Percentiles rank a stretch among this genome's conserved stretches.
phyloP scores from a whole-genome alignment of 2,329 filamentous ascomycete genomes.

The Fusarium sp. region DNA sequence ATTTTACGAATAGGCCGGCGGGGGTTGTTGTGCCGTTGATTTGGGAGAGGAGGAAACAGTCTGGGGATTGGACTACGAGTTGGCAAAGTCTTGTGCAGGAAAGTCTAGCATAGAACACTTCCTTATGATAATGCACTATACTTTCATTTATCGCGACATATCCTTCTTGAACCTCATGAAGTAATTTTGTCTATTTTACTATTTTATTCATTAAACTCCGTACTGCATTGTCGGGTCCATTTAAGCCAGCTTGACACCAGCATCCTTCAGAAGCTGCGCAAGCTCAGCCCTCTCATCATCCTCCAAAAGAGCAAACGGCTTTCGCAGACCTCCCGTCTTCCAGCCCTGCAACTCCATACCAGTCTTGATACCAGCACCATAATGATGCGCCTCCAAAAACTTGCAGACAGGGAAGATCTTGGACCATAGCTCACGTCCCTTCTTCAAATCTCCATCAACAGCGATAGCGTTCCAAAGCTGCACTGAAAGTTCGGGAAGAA shows the following conservation, averaged over 20 bases:
- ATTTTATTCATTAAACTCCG: conserved; percentile 2
- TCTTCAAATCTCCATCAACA: conserved; percentile 51
- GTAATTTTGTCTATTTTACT: conserved; percentile 1
- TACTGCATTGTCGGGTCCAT: neutral
- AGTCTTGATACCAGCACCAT: conserved; percentile 59
- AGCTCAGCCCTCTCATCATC: conserved; percentile 48
- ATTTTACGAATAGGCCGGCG: conserved; percentile 42
- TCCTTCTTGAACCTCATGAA: neutral
- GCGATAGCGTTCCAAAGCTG: conserved; percentile 57
- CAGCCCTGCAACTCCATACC: conserved; percentile 58
- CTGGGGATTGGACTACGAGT: conserved; percentile 45
- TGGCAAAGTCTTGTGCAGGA: conserved; percentile 41
- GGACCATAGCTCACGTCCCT: conserved; percentile 57
- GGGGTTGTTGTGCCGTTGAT: conserved; percentile 42
- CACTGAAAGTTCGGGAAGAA: conserved; percentile 59
- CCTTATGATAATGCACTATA: too few species aligned
- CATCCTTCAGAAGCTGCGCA: conserved; percentile 49
- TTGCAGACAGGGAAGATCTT: conserved; percentile 62
- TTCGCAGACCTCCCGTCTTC: conserved; percentile 58
- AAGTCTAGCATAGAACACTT: conserved; percentile 5
- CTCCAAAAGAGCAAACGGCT: conserved; percentile 55
- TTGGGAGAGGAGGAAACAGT: conserved; percentile 42
- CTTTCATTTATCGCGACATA: too few species aligned
- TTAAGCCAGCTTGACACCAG: conserved; percentile 47
- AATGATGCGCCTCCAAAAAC: conserved; percentile 60